A percentile compares a stretch with the other conserved stretches of the same genome.
Evolutionary conservation across 352 stramenopile genomes (phyloP).

Genomic region (Globisporangium nagaii): DNA sequence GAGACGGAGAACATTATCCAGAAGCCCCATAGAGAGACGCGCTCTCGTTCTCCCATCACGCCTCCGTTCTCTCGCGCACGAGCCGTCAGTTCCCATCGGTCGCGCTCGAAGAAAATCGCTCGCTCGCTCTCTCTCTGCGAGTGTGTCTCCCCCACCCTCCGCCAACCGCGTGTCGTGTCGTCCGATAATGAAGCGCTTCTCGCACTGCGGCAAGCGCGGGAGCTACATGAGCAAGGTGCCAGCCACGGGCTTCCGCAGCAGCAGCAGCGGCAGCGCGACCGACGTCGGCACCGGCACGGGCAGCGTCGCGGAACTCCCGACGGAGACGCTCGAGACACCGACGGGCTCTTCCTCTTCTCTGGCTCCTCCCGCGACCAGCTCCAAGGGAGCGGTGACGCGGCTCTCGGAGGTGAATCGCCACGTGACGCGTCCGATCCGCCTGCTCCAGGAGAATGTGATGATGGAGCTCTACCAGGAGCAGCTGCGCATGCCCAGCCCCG

Average conservation of each 20-base stretch:
- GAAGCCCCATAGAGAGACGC: too few species aligned
- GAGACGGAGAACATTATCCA: too few species aligned
- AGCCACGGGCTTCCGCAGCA: background rate
- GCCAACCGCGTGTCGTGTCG: too few species aligned
- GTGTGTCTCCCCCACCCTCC: too few species aligned
- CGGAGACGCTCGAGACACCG: slow-evolving; percentile 1
- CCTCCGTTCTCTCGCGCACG: too few species aligned
- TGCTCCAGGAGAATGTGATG: slow-evolving; percentile 36
- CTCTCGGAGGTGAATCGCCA: slow-evolving; percentile 6
- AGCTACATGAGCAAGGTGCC: too few species aligned
- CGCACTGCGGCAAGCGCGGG: too few species aligned
- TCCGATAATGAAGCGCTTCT: too few species aligned
- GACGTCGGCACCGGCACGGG: background rate
- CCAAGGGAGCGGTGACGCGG: background rate
- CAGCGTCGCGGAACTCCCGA: background rate
- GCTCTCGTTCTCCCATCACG: too few species aligned
- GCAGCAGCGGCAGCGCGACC: background rate
- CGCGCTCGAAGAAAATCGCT: too few species aligned
- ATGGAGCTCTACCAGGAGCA: slow-evolving; percentile 40
- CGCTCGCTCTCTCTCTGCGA: too few species aligned
- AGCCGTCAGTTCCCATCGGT: too few species aligned
- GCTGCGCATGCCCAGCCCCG: slow-evolving; percentile 14
- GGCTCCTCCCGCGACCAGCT: background rate
- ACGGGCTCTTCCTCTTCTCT: background rate
- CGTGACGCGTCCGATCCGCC: slow-evolving; percentile 15